phyloP scores from a whole-genome alignment of 2,329 filamentous ascomycete species.

The Cladosporium sp. region DNA sequence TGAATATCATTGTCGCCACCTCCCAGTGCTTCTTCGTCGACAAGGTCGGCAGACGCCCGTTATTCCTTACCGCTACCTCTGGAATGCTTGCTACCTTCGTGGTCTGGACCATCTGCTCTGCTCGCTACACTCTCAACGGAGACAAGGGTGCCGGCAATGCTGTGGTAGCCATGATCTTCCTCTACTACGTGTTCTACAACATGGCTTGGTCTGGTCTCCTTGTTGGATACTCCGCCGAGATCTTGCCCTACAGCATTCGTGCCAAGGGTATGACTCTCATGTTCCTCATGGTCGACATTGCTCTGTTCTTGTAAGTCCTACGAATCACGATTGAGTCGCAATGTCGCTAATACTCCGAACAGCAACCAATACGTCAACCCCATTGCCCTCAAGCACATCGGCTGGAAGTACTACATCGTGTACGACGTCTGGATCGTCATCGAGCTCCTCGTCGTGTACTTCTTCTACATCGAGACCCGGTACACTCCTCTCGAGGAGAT shows the following conservation, averaged over 20 bases:
- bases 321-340: neutral
- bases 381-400: conserved; percentile 30
- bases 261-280: conserved; percentile 48
- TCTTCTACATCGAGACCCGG: conserved; percentile 44
- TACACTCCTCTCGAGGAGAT: conserved; percentile 49
- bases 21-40: conserved; percentile 39
- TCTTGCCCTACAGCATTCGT: conserved; percentile 49
- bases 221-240: conserved; percentile 49
- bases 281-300: conserved; percentile 47
- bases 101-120: conserved; percentile 41
- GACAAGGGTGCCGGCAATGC: conserved; percentile 31
- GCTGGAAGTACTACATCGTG: conserved; percentile 36
- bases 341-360: neutral
- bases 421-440: conserved; percentile 36
- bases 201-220: conserved; percentile 46
- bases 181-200: conserved; percentile 40
- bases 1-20: conserved; percentile 60
- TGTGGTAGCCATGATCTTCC: conserved; percentile 37
- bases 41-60: conserved; percentile 35
- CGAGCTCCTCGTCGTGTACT: conserved; percentile 37
- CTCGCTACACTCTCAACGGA: conserved; percentile 28
- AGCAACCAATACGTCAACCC: conserved; percentile 40
- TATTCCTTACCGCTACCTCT: conserved; percentile 40
- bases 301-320: conserved; percentile 42
- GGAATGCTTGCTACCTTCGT: conserved; percentile 45